These are phyloP conservation scores for Mitragyna speciosa DNA, from an alignment of 257 asterid species.

Conservation along the genomic window DNA sequence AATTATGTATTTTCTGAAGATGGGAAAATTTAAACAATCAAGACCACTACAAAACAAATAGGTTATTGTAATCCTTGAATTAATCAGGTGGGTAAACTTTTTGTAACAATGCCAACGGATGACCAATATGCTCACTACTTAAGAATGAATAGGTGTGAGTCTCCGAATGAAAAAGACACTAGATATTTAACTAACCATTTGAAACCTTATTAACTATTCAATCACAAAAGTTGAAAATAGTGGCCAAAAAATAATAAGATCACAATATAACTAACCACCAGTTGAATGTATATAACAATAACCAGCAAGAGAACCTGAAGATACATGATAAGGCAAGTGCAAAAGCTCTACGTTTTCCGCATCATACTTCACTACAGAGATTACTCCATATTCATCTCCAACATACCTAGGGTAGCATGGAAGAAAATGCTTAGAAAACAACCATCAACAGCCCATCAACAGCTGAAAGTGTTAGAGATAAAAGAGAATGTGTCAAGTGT, in stretches of 20 bases:
- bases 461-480: slow-evolving; percentile 1
- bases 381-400: slow-evolving; percentile 80
- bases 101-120: no score
- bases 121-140: no score
- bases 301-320: slow-evolving; percentile 68
- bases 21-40: no score
- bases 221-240: not conserved
- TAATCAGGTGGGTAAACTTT: no score
- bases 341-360: slow-evolving; percentile 49
- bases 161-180: not conserved
- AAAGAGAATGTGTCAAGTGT: slow-evolving; percentile 11
- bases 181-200: no score
- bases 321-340: slow-evolving; percentile 60
- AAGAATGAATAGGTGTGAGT: not conserved
- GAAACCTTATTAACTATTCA: not conserved
- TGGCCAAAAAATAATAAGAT: not conserved
- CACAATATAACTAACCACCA: not conserved
- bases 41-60: no score
- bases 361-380: slow-evolving; percentile 68
- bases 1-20: no score
- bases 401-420: slow-evolving; percentile 54
- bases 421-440: slow-evolving; percentile 15
- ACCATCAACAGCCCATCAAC: slow-evolving; percentile 1
- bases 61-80: no score
- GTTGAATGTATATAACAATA: slow-evolving; percentile 18